Evolutionary conservation across 2,329 filamentous ascomycete genomes (phyloP), one percentile per base, ranked within the genome.

Genomic region (Fusarium sp.): DNA sequence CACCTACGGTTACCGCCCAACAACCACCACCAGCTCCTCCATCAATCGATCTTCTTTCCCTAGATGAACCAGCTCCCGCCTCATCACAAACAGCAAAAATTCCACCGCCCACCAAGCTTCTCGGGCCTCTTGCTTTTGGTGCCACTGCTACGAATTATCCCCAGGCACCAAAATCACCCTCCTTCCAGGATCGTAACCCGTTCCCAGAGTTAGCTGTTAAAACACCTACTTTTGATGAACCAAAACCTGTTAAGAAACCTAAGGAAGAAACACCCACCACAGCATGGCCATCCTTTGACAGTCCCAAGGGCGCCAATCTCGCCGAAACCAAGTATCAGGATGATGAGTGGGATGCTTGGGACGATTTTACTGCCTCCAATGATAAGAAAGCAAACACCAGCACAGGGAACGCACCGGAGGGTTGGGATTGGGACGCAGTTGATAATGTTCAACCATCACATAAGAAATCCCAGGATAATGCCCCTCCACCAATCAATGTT

Each of bases 401-500:
- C 11, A 67, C 67, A 20, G 58, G 68, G 22, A 75, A 71, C 18
- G 44, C 72, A 10, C 62, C 77, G 11, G 78, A 79, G 14, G 80
- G 80, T 47, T 90, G 88, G 87, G 84, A 85, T 51, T 89, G 88
- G 87, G 84, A 86, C 36, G 78, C 84, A 3, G 82, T 81, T 45
- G 84, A 85, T 44, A 73, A 73, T 18, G 74, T 75, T 31, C 65
- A 80, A 47, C 67, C 76, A 8, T 53, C 78, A 56, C 68, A 78
- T 31, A 58, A 71, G 14, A 61, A 63, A 16, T 56, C 65, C 10
- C 58, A 59, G 28, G 72, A 70, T n/a, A 80, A 84, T 63, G 78
- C 80, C 42, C 83, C 86, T 30, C 92, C 94, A 11, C 95, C 95
- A 10, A 94, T 91, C 24, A 98, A 97, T 78, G 91, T 98, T 13